Conservation (phyloP, 2,329 filamentous ascomycete species). For the Exophiala mesophila region DNA sequence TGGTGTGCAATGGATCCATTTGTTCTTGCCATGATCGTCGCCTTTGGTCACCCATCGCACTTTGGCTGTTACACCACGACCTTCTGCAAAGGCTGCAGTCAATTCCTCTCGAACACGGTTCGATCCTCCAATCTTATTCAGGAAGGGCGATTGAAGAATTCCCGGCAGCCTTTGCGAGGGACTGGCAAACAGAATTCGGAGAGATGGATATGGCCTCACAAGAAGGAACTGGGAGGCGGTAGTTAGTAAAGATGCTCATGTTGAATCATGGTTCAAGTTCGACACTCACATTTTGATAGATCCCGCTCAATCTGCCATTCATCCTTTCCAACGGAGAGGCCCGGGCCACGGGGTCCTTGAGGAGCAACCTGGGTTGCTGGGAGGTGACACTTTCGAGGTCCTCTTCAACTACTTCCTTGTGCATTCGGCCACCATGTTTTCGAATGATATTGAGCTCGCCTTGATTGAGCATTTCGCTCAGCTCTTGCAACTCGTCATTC, state of each 20-base stretch:
- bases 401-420: constrained; percentile 48
- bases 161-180: constrained; percentile 63
- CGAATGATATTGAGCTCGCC: constrained; percentile 62
- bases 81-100: constrained; percentile 58
- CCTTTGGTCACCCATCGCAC: constrained; percentile 61
- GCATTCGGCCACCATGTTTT: constrained; percentile 59
- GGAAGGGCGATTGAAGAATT: constrained; percentile 56
- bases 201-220: constrained; percentile 56
- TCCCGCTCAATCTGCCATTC: constrained; percentile 45
- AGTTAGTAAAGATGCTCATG: constrained; percentile 8
- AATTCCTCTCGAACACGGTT: constrained; percentile 51
- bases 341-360: constrained; percentile 41
- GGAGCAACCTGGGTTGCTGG: constrained; percentile 43
- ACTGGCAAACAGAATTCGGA: constrained; percentile 65
- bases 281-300: constrained; percentile 53
- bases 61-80: constrained; percentile 68
- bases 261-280: neutral
- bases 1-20: constrained; percentile 76
- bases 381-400: constrained; percentile 27
- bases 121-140: constrained; percentile 43
- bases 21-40: constrained; percentile 52
- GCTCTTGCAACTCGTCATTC: constrained; percentile 61
- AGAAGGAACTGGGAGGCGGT: constrained; percentile 34
- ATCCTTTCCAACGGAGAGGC: constrained; percentile 25
- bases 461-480: constrained; percentile 66